Conservation (phyloP, 805 yeast genomes). For the Yamadazyma tumulicola region DNA sequence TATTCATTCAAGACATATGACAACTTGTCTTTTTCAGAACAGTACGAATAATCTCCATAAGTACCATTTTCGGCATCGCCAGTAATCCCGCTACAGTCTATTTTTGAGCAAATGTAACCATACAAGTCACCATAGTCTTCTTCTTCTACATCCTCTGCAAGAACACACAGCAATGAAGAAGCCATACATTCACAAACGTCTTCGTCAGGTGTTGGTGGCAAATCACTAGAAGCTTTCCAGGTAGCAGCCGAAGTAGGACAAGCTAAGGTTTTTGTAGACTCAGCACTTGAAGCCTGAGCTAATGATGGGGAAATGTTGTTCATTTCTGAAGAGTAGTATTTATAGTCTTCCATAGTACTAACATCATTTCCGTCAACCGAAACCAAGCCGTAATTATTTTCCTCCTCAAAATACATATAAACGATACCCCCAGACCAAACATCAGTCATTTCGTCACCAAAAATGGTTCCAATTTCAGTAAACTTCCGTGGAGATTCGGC, state of each 20-base stretch:
- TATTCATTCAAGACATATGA: slow-evolving; percentile 64
- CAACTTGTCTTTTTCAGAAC: slow-evolving; percentile 61
- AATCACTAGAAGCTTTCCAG: slow-evolving; percentile 65
- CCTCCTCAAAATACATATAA: slow-evolving; percentile 87
- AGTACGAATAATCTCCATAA: slow-evolving; percentile 74
- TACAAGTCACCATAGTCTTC: slow-evolving; percentile 61
- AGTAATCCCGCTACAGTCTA: slow-evolving; percentile 57
- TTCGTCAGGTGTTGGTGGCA: slow-evolving; percentile 78
- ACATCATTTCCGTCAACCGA: slow-evolving; percentile 48
- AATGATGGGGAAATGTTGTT: slow-evolving; percentile 33
- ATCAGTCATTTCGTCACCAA: slow-evolving; percentile 69
- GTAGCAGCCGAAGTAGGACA: slow-evolving; percentile 56
- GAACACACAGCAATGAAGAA: slow-evolving; percentile 56
- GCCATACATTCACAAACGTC: slow-evolving; percentile 63
- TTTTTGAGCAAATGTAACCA: slow-evolving; percentile 52
- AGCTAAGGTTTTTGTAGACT: slow-evolving; percentile 53
- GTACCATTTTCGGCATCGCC: slow-evolving; percentile 61
- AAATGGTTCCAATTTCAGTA: slow-evolving; percentile 69
- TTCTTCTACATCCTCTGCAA: slow-evolving; percentile 47
- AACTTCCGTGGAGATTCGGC: slow-evolving; percentile 68
- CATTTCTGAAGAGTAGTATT: slow-evolving; percentile 32
- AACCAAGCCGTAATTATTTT: slow-evolving; percentile 78
- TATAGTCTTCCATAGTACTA: slow-evolving; percentile 59
- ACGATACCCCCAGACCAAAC: slow-evolving; percentile 95
- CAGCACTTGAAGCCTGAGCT: slow-evolving; percentile 38